Conservation (phyloP, 2,329 filamentous ascomycete genomes). For the Pleoardoris graminearum region DNA sequence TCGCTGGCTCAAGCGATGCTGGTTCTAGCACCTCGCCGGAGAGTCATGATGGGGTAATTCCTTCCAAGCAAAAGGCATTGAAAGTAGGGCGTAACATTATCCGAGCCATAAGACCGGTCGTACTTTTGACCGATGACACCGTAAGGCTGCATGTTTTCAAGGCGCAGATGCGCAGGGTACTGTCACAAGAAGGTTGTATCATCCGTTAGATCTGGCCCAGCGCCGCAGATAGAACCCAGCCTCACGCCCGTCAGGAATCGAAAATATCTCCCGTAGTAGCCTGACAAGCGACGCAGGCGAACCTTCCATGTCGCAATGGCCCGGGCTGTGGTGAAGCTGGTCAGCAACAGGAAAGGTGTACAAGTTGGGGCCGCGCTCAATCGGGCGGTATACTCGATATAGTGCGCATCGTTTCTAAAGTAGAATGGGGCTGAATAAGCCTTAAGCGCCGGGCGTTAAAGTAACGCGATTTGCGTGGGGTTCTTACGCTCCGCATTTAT, state of each 20-base stretch:
- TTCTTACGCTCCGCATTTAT: conserved; percentile 4
- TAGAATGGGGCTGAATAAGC: too few relatives aligned
- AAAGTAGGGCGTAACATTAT: not conserved
- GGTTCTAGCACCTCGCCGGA: too few relatives aligned
- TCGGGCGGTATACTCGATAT: not conserved
- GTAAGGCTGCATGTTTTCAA: not conserved
- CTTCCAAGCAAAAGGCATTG: too few relatives aligned
- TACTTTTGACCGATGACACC: not conserved
- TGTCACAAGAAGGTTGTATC: not conserved
- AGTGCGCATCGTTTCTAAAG: not conserved
- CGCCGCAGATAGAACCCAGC: too few relatives aligned
- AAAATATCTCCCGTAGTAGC: too few relatives aligned
- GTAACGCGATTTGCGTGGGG: conserved; percentile 1
- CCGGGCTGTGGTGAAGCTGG: not conserved
- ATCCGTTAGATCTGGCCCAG: not conserved
- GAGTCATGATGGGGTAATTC: too few relatives aligned
- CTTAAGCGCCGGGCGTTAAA: not conserved
- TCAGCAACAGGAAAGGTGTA: not conserved
- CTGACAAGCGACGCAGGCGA: too few relatives aligned
- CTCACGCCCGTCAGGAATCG: too few relatives aligned
- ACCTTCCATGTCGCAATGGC: not conserved
- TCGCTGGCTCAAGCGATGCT: too few relatives aligned
- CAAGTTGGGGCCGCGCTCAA: not conserved
- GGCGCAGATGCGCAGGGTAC: not conserved
- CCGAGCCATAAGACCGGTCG: not conserved